Base-by-base conservation (phyloP, 2,329 filamentous ascomycete genomes). In the Fusarium continuum region DNA sequence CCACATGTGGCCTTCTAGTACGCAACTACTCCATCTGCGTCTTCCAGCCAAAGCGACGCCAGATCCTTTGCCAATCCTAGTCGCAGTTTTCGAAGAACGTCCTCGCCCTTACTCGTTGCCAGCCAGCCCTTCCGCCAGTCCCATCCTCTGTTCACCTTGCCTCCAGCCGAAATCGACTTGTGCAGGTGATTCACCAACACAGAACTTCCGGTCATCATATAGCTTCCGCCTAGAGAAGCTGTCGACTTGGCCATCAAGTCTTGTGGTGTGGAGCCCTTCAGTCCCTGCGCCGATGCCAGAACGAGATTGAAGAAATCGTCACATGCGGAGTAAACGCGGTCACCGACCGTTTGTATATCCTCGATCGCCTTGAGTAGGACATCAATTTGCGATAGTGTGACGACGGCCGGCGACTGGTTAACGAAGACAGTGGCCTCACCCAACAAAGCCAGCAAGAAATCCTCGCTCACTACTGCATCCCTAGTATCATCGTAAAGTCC, bases 401-500 rank as follows among this genome's bases (percentile, higher is more conserved):
- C 81, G n/a, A 88, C 70, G 2, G 76, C 70, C 0, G 78, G 75
- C 10, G 73, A 73, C 65, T 87, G 80, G 70, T 88, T 86, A 58
- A 96, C 80, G 60, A 97, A 91, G 2, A 92, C 85, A 4, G 94
- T 85, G 0, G 89, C 88, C 77, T 98, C 94, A 46, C 92, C 93
- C 2, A 98, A 83, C 13, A 98, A 81, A 4, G 90, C 88, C 8
- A 97, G 82, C 19, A 98, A 78, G 47, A 93, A 93, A 69, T 98
- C 94, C 61, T 96, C 91, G 68, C 91, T 91, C 16, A 97, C 90
- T 7, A 96, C 92, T 1, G 91, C 88, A 71, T 93, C 91, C 11
- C 91, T 86, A 16, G 86, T 85, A 20, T 88, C 87, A 72, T 98
- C 93, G 74, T 93, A 96, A 3, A 97, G 81, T 2, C 94, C 94